Base-by-base conservation (phyloP, 2,329 filamentous ascomycete genomes). In the Ramularia endophylla region DNA sequence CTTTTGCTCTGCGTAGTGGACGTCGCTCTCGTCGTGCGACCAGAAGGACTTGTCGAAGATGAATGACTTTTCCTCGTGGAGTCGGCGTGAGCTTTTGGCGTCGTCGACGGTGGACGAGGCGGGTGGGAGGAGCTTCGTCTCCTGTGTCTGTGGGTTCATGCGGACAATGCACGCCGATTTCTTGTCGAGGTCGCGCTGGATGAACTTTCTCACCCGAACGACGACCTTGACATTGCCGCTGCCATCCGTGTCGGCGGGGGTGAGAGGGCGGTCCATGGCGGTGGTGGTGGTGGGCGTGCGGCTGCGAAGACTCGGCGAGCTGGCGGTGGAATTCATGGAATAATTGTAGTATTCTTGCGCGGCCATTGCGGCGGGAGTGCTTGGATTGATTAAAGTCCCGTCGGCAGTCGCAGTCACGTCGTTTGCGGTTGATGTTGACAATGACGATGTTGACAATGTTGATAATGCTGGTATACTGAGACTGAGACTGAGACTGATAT, bases 41-140 rank as follows among this genome's bases (percentile, higher is more conserved):
- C 92, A 98, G 68, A 97, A 98, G 0, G 89, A 97, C 62, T 88
- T 94, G 71, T 98, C 92, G 62, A 98, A 98, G 2, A 86, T 89
- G 60, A 98, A 98, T 0, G 74, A 77, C 67, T 94, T 95, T 60
- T 95, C 87, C 59, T 95, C 88, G 41, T 85, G 71, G 6, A 84
- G 71, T 63, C 84, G 90, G 48, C 87, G 80, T 28, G 78, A 77
- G 64, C 81, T 83, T 27, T 54, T 57, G 15, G 43, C 37, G 25
- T 60, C 56, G 4, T 58, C 53, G 3, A 46, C 33, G 8, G 44
- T 6, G 22, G 11, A 25, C 42, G 9, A 57, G n/a, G 48, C 47
- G 1, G 89, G 88, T 3, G 83, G 78, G 32, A 81, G 73, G 4
- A 98, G 76, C 1, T 78, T 94, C 2, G 92, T 98, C 62, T 78